A percentile compares a stretch with the other conserved stretches of the same genome.
These are phyloP conservation scores for Pisolithus orientalis DNA, from an alignment of 768 basidiomycete genomes.

Conservation along the genomic window DNA sequence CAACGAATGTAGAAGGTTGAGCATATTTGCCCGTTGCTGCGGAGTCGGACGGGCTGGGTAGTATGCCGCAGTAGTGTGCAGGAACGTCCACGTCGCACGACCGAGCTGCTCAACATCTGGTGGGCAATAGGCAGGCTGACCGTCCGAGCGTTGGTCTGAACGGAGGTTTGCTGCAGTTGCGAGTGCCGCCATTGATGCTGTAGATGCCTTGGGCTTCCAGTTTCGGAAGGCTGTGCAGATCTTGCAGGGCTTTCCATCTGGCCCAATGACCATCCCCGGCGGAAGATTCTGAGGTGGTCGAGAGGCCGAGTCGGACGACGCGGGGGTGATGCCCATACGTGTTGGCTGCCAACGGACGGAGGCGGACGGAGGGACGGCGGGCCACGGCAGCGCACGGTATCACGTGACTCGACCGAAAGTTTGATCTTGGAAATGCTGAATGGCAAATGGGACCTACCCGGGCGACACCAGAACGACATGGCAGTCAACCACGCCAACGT, in stretches of 20 bases:
- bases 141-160: constrained; percentile 25
- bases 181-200: constrained; percentile 23
- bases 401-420: no score
- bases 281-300: constrained; percentile 27
- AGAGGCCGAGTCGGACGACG: not conserved
- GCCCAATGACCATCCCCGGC: constrained; percentile 82
- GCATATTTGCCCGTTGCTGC: constrained; percentile 77
- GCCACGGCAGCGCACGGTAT: no score
- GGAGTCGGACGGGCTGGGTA: constrained; percentile 81
- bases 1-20: constrained; percentile 67
- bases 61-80: constrained; percentile 93
- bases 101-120: constrained; percentile 88
- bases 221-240: constrained; percentile 77
- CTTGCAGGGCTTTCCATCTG: constrained; percentile 95
- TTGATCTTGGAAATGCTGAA: no score
- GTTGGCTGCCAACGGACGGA: no score
- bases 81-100: constrained; percentile 92
- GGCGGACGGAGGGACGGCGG: no score
- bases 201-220: constrained; percentile 45
- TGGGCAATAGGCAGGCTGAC: constrained; percentile 67
- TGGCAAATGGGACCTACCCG: no score
- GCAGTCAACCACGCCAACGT: no score
- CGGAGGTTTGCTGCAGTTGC: constrained; percentile 24
- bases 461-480: no score
- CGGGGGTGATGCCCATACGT: no score